Percentiles rank a stretch among this genome's conserved stretches.
Conservation (phyloP, 139 green algal species). For the Ulvella scutata region DNA sequence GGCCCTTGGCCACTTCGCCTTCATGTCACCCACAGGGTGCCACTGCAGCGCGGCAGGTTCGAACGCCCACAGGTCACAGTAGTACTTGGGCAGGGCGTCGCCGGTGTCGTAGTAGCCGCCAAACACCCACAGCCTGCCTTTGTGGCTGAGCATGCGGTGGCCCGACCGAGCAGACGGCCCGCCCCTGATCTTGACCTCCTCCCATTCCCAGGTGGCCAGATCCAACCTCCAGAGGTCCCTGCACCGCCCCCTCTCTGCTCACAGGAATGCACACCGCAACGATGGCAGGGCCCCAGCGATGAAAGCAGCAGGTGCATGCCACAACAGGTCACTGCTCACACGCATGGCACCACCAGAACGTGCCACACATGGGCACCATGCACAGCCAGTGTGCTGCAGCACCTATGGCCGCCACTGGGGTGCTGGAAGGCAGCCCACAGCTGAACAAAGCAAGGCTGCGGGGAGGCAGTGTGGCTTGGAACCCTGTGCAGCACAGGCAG, state of each 20-base stretch:
- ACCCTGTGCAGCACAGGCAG: background rate
- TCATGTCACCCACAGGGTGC: constrained; percentile 19
- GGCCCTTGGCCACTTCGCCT: constrained; percentile 20
- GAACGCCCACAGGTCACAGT: constrained; percentile 80
- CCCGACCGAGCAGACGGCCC: constrained; percentile 68
- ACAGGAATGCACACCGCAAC: background rate
- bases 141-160: constrained; percentile 71
- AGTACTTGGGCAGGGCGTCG: constrained; percentile 51
- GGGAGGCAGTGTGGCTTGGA: background rate
- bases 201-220: constrained; percentile 71
- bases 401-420: background rate
- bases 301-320: background rate
- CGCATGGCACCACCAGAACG: no score
- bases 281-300: background rate
- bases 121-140: constrained; percentile 72
- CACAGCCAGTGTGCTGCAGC: background rate
- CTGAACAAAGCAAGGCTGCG: background rate
- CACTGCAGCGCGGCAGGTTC: constrained; percentile 63
- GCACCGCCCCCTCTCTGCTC: no score
- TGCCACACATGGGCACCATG: no score
- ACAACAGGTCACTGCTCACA: constrained; percentile 4
- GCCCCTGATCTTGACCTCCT: constrained; percentile 60
- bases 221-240: constrained; percentile 89
- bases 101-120: constrained; percentile 91
- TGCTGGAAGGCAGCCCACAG: background rate